Evolutionary conservation across 1,284 basidiomycete genomes (phyloP).

Genomic region (Malassezia pachydermatis): DNA sequence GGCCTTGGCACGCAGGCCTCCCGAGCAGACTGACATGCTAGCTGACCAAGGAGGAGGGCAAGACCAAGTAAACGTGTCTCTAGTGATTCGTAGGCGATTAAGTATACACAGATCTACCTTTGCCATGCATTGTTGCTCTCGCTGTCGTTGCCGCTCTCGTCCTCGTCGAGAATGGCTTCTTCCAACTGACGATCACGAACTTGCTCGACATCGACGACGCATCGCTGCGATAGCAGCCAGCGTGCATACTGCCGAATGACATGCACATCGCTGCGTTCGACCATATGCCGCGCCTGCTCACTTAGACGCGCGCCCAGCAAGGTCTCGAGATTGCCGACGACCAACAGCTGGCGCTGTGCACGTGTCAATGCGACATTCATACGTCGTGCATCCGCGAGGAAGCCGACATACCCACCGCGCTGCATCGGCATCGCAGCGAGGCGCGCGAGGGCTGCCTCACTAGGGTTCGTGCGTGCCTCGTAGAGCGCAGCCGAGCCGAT

Average conservation of each 20-base stretch:
- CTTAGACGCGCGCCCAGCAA: slow-evolving; percentile 54
- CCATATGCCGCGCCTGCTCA: slow-evolving; percentile 15
- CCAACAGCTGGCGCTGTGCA: slow-evolving; percentile 75
- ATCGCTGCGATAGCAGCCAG: slow-evolving; percentile 20
- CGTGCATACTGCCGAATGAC: slow-evolving; percentile 17
- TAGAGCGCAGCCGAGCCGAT: slow-evolving; percentile 61
- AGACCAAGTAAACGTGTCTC: too few relatives aligned
- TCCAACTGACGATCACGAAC: slow-evolving; percentile 10
- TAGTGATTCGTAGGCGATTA: too few relatives aligned
- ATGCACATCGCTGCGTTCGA: slow-evolving; percentile 26
- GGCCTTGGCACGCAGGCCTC: too few relatives aligned
- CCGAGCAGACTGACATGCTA: too few relatives aligned
- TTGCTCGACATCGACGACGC: slow-evolving; percentile 23
- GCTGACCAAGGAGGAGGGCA: too few relatives aligned
- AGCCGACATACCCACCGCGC: slow-evolving; percentile 61
- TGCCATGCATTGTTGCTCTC: too few relatives aligned
- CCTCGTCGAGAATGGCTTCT: too few relatives aligned
- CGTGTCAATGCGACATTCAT: slow-evolving; percentile 96
- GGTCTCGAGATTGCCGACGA: slow-evolving; percentile 72
- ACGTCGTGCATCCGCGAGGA: slow-evolving; percentile 84
- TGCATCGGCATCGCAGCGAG: slow-evolving; percentile 36
- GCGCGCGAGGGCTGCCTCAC: slow-evolving; percentile 3
- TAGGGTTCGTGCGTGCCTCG: slow-evolving; percentile 10
- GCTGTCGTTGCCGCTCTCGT: too few relatives aligned
- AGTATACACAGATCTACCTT: too few relatives aligned